Evolutionary conservation across 768 basidiomycete species (phyloP).

Genomic region (Lactarius sp.): DNA sequence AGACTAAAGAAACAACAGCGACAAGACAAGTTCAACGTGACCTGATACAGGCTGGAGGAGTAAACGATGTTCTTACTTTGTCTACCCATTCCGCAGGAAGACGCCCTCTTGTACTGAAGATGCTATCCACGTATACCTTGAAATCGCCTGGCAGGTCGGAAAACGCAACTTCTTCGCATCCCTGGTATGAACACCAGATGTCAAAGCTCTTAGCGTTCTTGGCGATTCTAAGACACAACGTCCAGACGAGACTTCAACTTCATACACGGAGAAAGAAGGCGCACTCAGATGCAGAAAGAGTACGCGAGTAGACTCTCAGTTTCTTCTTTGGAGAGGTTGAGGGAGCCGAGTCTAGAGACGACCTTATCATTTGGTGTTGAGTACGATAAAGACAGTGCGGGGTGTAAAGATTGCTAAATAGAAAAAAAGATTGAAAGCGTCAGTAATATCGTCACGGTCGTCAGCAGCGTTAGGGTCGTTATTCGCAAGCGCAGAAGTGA

Average conservation of each 20-base stretch:
- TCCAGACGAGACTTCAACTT: not conserved
- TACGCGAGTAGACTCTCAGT: not conserved
- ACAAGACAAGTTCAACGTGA: not conserved
- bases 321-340: not conserved
- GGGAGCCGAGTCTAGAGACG: constrained; percentile 15
- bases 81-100: constrained; percentile 43
- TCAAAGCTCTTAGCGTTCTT: constrained; percentile 46
- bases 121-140: constrained; percentile 33
- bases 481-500: not conserved
- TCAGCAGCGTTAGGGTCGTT: not conserved
- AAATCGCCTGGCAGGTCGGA: constrained; percentile 42
- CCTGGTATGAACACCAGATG: constrained; percentile 46
- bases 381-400: constrained; percentile 3
- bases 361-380: constrained; percentile 12
- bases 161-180: constrained; percentile 46
- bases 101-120: constrained; percentile 37
- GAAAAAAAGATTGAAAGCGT: constrained; percentile 14
- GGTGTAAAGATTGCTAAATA: constrained; percentile 6
- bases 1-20: constrained; percentile 21
- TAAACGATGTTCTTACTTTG: constrained; percentile 32
- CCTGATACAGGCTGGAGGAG: not conserved
- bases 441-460: constrained; percentile 14
- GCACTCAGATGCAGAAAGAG: constrained; percentile 20
- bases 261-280: not conserved
- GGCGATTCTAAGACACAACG: constrained; percentile 39